Evolutionary conservation across 768 basidiomycete species (phyloP), one percentile per base, ranked within the genome.

Genomic region (Porphyrellus cyaneotinctus): DNA sequence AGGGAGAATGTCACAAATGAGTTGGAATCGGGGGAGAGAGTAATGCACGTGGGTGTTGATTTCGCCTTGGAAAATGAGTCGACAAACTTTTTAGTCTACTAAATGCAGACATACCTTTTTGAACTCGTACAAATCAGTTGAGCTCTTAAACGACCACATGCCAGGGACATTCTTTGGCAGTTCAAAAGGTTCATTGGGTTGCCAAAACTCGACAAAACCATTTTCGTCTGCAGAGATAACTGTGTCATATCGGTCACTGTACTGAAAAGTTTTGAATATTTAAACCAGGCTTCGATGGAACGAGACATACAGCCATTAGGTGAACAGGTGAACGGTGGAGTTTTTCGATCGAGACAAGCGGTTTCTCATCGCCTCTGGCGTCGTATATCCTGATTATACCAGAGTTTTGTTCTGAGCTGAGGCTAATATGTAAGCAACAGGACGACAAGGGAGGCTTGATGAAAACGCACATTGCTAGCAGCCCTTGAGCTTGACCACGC

Each of bases 151-250:
- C 30, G 84, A 76, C 95, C 95, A 99, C 56, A 97, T 67, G 1
- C 87, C 86, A 2, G 82, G 75, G 2, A 91, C 75, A 51, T 85
- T 83, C 58, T 83, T 84, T 1, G 97, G 95, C 36, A 84, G 70
- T 46, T 83, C 87, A 66, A 94, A 98, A 2, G 93, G 91, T 64
- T 97, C 95, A 10, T 68, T 70, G 1, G 95, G 95, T 63, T 84
- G 82, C 97, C 97, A 99, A 68, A 95, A 97, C 69, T 99, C 97
- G 28, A 99, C 72, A 64, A 98, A 97, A 0, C 97, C 97, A 12
- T 82, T 84, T 69, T 97, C 89, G 60, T 99, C 97, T 2, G 92
- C 91, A 14, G 95, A 97, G 24, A 99, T 79, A 17, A 98, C 94
- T 11, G 86, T 87, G 67, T 97, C 88, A 65, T 88, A 94, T 57